These are phyloP conservation scores for Bolboschoenus planiculmis DNA, from an alignment of 176 grass and related monocot species.

Conservation along the genomic window DNA sequence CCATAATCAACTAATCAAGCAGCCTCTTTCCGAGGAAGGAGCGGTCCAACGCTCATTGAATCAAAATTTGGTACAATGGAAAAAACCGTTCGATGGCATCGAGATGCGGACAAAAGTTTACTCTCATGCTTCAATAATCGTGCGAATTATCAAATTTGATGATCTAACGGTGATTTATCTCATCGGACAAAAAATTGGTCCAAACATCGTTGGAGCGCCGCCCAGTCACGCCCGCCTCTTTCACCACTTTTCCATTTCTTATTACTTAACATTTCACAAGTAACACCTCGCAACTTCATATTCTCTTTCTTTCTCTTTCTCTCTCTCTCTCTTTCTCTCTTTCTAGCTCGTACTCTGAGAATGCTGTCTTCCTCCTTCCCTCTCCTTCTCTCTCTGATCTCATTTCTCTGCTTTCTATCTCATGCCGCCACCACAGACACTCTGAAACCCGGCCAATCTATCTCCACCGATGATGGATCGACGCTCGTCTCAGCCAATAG, in stretches of 20 bases:
- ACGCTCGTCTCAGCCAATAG: conserved; percentile 37
- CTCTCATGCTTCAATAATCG: no score
- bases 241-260: background rate
- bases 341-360: background rate
- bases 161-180: no score
- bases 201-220: no score
- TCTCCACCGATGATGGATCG: background rate
- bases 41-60: no score
- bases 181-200: no score
- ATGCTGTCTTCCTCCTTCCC: conserved; percentile 12
- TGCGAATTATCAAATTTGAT: no score
- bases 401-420: background rate
- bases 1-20: conserved; percentile 5
- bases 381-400: background rate
- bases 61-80: no score
- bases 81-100: no score
- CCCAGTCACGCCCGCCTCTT: no score
- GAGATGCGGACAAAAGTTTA: no score
- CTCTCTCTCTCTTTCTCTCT: background rate
- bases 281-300: background rate
- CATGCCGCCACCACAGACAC: conserved; percentile 3
- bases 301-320: background rate
- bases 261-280: background rate
- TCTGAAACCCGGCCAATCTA: background rate
- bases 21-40: background rate